Percentiles rank a stretch among this genome's conserved stretches.
phyloP scores from a whole-genome alignment of 805 yeast species.

The Jamesozyma hellenica region DNA sequence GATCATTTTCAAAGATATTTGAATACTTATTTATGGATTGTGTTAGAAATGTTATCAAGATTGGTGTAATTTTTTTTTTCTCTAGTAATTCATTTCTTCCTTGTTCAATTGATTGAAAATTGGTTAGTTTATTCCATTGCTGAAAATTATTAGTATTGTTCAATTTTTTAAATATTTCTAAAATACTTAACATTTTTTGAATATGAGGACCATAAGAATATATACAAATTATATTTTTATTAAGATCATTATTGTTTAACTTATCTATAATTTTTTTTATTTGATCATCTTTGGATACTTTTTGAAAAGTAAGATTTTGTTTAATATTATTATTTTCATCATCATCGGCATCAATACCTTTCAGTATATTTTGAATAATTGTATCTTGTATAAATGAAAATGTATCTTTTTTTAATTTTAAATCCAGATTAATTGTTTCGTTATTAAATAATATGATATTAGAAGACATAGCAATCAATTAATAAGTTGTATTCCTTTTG shows the following conservation, averaged over 20 bases:
- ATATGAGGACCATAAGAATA: slow-evolving; percentile 23
- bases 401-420: slow-evolving; percentile 7
- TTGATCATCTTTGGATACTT: slow-evolving; percentile 17
- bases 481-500: no score
- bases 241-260: slow-evolving; percentile 2
- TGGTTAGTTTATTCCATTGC: slow-evolving; percentile 21
- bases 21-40: not conserved
- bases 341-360: not conserved
- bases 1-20: slow-evolving; percentile 4
- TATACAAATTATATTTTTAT: slow-evolving; percentile 6
- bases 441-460: slow-evolving; percentile 6
- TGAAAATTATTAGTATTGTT: not conserved
- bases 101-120: slow-evolving; percentile 12
- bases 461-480: not conserved
- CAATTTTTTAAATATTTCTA: slow-evolving; percentile 17
- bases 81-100: slow-evolving; percentile 23
- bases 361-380: slow-evolving; percentile 11
- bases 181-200: slow-evolving; percentile 18
- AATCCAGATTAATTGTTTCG: slow-evolving; percentile 9
- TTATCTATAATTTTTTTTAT: slow-evolving; percentile 15
- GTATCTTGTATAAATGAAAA: slow-evolving; percentile 12
- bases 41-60: slow-evolving; percentile 2
- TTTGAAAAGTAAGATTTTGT: slow-evolving; percentile 1
- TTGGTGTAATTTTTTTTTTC: slow-evolving; percentile 7
- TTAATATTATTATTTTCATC: slow-evolving; percentile 2